phyloP scores from a whole-genome alignment of 441 rosid genomes.

The Hura crepitans region DNA sequence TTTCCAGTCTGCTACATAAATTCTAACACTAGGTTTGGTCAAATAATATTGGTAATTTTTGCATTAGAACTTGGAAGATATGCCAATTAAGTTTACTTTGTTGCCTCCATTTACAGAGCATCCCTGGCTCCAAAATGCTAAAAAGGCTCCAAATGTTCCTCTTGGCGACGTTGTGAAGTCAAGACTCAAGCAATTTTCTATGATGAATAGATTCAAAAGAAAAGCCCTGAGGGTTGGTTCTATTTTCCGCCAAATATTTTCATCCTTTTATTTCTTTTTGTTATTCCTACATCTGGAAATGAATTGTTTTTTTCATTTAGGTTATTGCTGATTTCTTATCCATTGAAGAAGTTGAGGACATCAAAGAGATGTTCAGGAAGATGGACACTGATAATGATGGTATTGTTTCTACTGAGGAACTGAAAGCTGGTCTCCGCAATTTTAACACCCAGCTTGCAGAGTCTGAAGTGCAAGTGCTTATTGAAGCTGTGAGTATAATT shows the following conservation, averaged over 20 bases:
- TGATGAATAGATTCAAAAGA: slow-evolving; percentile 99
- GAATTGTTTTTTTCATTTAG: slow-evolving; percentile 38
- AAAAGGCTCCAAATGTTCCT: slow-evolving; percentile 91
- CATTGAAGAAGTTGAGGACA: slow-evolving; percentile 81
- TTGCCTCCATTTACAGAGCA: slow-evolving; percentile 55
- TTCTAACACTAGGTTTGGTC: neutral
- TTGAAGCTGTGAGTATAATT: slow-evolving; percentile 79
- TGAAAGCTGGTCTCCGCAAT: slow-evolving; percentile 76
- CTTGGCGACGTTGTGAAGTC: slow-evolving; percentile 97
- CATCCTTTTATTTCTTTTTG: neutral
- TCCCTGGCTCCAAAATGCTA: slow-evolving; percentile 96
- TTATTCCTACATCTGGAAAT: slow-evolving; percentile 11
- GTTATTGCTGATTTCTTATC: slow-evolving; percentile 96
- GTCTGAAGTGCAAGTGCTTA: slow-evolving; percentile 90
- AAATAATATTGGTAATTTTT: neutral
- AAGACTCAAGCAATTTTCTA: slow-evolving; percentile 91
- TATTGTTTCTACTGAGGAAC: slow-evolving; percentile 69
- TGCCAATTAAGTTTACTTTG: slow-evolving; percentile 16
- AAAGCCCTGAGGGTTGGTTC: slow-evolving; percentile 88
- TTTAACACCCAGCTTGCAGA: slow-evolving; percentile 82
- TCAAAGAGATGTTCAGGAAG: slow-evolving; percentile 86
- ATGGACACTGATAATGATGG: slow-evolving; percentile 91
- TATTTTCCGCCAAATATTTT: slow-evolving; percentile 7
- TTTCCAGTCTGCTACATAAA: neutral
- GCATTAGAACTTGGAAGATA: slow-evolving; percentile 7